phyloP scores from a whole-genome alignment of 2,329 filamentous ascomycete genomes.

The Penicillium sp. region DNA sequence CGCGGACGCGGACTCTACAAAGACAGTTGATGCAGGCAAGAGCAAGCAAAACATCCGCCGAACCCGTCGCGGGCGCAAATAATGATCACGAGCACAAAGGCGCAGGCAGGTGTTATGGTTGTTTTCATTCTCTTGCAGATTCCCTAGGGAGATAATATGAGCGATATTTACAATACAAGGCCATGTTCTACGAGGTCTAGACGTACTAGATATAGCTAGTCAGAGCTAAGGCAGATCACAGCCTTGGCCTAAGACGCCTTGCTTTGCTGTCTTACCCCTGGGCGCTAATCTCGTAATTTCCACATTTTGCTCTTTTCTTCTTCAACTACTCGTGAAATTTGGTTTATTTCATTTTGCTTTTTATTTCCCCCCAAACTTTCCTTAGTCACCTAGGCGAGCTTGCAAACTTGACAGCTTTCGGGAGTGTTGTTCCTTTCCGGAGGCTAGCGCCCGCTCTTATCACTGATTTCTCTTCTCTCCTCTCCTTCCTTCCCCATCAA shows the following conservation, averaged over 20 bases:
- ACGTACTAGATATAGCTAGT: background rate
- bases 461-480: conserved; percentile 23
- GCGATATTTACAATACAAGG: background rate
- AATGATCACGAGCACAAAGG: conserved; percentile 11
- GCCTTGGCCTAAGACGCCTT: conserved; percentile 10
- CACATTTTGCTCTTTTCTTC: conserved; percentile 9
- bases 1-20: conserved; percentile 14
- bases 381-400: background rate
- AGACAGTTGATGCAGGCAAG: conserved; percentile 8
- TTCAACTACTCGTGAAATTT: background rate
- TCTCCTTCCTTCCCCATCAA: conserved; percentile 18
- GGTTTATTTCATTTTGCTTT: background rate
- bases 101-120: conserved; percentile 17
- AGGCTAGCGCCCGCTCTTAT: conserved; percentile 19
- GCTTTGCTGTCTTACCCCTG: conserved; percentile 14
- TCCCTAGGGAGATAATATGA: conserved; percentile 1
- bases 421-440: conserved; percentile 20
- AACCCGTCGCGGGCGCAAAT: conserved; percentile 19
- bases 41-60: conserved; percentile 19
- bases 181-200: background rate
- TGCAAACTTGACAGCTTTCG: conserved; percentile 6
- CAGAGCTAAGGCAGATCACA: background rate
- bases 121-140: background rate
- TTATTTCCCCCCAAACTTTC: background rate
- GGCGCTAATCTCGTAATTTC: background rate